Percentiles rank a stretch among this genome's conserved stretches.
Conservation (phyloP, 257 asterid species). For the Paulownia fortunei region DNA sequence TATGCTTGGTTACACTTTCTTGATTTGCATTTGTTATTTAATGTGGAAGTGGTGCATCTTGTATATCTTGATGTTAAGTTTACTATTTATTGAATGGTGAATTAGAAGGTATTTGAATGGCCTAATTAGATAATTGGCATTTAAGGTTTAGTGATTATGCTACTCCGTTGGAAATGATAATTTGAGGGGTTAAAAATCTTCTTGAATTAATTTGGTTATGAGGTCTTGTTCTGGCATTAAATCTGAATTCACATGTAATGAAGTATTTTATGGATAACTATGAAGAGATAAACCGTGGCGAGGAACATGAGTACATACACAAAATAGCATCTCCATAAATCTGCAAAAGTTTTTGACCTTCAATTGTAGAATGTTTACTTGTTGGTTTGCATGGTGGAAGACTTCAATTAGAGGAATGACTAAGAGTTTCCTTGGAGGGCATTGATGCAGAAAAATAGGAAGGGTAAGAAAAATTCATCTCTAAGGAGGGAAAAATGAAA, state of each 20-base stretch:
- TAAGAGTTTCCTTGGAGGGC: background rate
- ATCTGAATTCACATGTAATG: background rate
- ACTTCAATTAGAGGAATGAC: background rate
- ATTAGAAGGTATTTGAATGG: background rate
- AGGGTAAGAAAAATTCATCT: background rate
- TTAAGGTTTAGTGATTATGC: background rate
- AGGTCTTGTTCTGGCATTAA: background rate
- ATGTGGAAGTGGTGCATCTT: slow-evolving; percentile 3
- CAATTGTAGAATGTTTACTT: background rate
- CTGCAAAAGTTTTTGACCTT: no score
- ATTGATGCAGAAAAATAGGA: background rate
- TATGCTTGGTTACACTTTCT: background rate
- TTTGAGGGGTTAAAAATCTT: background rate
- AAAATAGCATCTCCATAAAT: background rate
- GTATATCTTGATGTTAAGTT: background rate
- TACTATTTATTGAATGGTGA: background rate
- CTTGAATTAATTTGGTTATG: background rate
- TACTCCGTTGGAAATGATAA: background rate
- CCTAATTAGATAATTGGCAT: background rate
- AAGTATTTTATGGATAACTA: background rate
- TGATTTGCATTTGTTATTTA: slow-evolving; percentile 15
- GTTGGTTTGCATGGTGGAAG: background rate
- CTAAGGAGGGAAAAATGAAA: background rate
- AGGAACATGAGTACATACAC: background rate
- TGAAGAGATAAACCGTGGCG: background rate